Base-by-base conservation (phyloP, 768 basidiomycete species). In the Lentinula raphanica region DNA sequence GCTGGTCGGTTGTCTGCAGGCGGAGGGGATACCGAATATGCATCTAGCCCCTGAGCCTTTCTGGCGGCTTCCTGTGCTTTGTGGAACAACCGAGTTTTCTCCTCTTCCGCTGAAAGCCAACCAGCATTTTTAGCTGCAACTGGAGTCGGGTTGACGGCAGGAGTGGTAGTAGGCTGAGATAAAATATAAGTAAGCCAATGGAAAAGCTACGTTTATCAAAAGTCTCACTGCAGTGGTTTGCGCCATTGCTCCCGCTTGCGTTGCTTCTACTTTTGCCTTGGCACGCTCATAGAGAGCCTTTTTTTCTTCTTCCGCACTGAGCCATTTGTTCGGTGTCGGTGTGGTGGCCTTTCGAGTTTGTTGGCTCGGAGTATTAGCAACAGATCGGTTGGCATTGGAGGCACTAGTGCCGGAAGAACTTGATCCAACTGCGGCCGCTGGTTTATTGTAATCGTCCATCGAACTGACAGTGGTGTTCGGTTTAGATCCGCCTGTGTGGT, bases 1-100 rank as follows among this genome's bases (percentile, higher is more conserved):
- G 58, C 67, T 54, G 65, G 59, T n/a, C 57, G 54, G 53, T 21
- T 29, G 28, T 40, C 38, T 56, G 72, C 62, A 42, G 60, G 60
- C 39, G 65, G 63, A 49, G 66, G 65, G 48, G 67, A 61, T 27
- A 36, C 23, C 15, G 51, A 38, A 59, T 65, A 64, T 53, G 60
- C 64, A n/a, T 64, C 69, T 36, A 66, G 19, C 11, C 75, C 81
- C 64, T 87, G 88, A 4, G 80, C 80, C 54, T 76, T 78, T 56
- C 74, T 77, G 2, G 84, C 90, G n/a, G 80, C 84, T 1, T 79
- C 82, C 64, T 86, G 85, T 0, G 90, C 89, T 49, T 83, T 68
- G 50, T 87, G 75, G 68, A 80, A 91, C n/a, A 90, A 66, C n/a
- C 79, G 76, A 1, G 79, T 70, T 64, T 93, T 92, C 67, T 93